Conservation (phyloP, 2,329 filamentous ascomycete species). For the Neofusicoccum ribis region DNA sequence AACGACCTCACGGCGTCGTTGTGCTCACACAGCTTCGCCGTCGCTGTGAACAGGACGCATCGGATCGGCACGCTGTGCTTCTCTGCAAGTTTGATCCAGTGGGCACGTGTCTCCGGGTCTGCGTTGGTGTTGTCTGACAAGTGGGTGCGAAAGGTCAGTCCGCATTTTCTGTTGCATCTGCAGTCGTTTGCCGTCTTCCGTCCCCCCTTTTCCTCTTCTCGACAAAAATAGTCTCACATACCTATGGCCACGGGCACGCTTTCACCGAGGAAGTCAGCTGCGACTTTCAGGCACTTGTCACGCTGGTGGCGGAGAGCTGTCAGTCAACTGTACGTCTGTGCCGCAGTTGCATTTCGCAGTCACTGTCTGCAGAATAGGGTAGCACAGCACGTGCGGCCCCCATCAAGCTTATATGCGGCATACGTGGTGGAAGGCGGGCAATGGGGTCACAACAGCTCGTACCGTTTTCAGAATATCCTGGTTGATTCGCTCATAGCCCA, state of each 20-base stretch:
- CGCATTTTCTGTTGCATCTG: slow-evolving; percentile 3
- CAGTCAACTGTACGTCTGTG: slow-evolving; percentile 29
- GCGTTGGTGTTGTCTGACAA: slow-evolving; percentile 92
- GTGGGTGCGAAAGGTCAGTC: not conserved
- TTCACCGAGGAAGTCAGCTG: slow-evolving; percentile 63
- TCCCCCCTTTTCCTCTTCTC: not conserved
- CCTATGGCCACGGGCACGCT: slow-evolving; percentile 75
- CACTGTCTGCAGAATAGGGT: slow-evolving; percentile 14
- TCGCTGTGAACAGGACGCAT: slow-evolving; percentile 80
- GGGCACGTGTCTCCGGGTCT: slow-evolving; percentile 70
- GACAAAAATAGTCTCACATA: slow-evolving; percentile 48
- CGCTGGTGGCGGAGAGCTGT: slow-evolving; percentile 44
- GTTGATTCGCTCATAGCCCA: slow-evolving; percentile 83
- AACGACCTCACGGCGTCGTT: slow-evolving; percentile 83
- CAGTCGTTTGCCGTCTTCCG: not conserved
- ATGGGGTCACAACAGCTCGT: slow-evolving; percentile 31
- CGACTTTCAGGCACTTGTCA: slow-evolving; percentile 69
- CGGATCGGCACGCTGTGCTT: slow-evolving; percentile 73
- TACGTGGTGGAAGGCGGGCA: slow-evolving; percentile 14
- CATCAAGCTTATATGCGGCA: slow-evolving; percentile 17
- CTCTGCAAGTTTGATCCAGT: slow-evolving; percentile 75
- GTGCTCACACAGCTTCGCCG: slow-evolving; percentile 71
- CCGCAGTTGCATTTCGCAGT: slow-evolving; percentile 19
- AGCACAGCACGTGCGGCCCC: slow-evolving; percentile 26
- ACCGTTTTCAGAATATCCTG: slow-evolving; percentile 83